Conservation (phyloP, 1,284 basidiomycete genomes). For the Heterobasidion occidentale region DNA sequence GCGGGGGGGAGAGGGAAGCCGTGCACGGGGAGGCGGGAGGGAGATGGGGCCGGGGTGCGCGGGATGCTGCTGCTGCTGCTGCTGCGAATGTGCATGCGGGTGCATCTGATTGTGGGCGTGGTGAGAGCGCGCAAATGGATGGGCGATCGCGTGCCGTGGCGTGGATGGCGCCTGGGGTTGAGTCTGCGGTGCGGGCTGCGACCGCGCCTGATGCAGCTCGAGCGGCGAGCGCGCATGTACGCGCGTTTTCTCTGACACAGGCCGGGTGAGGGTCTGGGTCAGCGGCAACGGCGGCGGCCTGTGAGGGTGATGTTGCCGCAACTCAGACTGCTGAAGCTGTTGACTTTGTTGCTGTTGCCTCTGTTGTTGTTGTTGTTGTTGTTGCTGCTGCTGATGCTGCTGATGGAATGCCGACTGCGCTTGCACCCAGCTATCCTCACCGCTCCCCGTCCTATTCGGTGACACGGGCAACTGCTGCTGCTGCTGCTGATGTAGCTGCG, state of each 20-base stretch:
- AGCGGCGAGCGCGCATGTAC: neutral
- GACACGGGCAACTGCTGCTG: conserved; percentile 5
- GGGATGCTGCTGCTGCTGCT: conserved; percentile 33
- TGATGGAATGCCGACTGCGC: neutral
- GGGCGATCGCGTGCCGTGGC: conserved; percentile 5
- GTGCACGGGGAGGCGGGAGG: conserved; percentile 41
- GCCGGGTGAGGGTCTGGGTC: neutral
- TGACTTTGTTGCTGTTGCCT: neutral
- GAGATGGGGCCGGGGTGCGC: conserved; percentile 65
- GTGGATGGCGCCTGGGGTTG: conserved; percentile 12
- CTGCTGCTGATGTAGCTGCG: conserved; percentile 1
- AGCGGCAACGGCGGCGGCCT: neutral
- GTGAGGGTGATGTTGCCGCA: neutral
- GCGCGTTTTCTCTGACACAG: neutral
- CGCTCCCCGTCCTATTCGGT: neutral
- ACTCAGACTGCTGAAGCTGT: neutral
- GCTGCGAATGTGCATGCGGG: conserved; percentile 9
- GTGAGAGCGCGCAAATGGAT: neutral
- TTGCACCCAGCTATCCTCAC: neutral
- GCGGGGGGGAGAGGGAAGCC: conserved; percentile 30
- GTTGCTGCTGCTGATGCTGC: neutral
- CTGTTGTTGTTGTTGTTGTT: neutral
- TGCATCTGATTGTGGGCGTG: neutral
- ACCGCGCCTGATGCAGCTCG: conserved; percentile 10
- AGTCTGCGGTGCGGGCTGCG: conserved; percentile 6